Percentiles rank a stretch among this genome's conserved stretches.
phyloP scores from a whole-genome alignment of 345 rosid species.

The Excoecaria cochinchinensis region DNA sequence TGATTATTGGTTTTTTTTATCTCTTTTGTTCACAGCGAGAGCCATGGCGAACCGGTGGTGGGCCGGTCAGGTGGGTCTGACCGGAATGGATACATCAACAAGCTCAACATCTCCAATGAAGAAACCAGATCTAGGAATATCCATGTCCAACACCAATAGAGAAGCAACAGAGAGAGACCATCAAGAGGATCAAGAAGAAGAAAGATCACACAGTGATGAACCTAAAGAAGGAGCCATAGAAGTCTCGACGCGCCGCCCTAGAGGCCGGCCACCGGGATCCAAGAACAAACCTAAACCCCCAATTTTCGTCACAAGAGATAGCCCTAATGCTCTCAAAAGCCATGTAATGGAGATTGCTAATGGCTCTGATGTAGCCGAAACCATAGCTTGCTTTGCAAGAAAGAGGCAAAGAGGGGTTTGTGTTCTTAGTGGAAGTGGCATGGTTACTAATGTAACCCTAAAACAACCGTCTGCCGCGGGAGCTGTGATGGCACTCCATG shows the following conservation, averaged over 20 bases:
- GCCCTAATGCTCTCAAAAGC: conserved; percentile 65
- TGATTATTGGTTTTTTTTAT: no score
- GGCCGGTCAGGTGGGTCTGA: conserved; percentile 58
- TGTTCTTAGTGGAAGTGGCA: conserved; percentile 59
- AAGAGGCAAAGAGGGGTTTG: conserved; percentile 58
- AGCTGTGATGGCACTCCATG: conserved; percentile 29
- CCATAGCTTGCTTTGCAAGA: conserved; percentile 57
- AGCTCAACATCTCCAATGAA: conserved; percentile 58
- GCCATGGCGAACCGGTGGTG: conserved; percentile 48
- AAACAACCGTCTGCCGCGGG: conserved; percentile 47
- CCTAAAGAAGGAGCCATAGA: conserved; percentile 66
- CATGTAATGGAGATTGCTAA: conserved; percentile 66
- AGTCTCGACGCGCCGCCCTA: conserved; percentile 53
- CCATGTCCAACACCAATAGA: conserved; percentile 44
- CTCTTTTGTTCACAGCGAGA: no score
- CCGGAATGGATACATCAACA: conserved; percentile 52
- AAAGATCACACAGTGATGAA: conserved; percentile 54
- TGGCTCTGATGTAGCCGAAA: conserved; percentile 58
- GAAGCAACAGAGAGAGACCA: conserved; percentile 37
- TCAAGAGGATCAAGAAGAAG: conserved; percentile 41
- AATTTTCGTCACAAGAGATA: conserved; percentile 64
- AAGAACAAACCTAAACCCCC: conserved; percentile 59
- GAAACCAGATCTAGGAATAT: conserved; percentile 74
- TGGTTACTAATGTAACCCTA: conserved; percentile 63
- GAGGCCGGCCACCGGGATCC: conserved; percentile 55